Evolutionary conservation across 805 yeast species (phyloP), one percentile per base, ranked within the genome.

Genomic region (Ogataea polymorpha): DNA sequence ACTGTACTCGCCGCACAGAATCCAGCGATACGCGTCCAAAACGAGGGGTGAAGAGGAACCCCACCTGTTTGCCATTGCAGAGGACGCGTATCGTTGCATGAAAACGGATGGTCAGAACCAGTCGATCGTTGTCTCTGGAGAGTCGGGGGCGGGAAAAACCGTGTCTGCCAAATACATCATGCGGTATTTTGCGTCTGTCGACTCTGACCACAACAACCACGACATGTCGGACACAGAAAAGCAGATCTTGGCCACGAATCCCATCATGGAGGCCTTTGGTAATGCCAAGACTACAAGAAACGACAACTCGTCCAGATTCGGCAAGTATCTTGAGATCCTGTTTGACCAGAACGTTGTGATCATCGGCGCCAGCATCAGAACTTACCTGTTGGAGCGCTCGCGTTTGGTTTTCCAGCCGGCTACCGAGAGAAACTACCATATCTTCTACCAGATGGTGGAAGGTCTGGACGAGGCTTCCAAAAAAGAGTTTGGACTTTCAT

Each of bases 81-180:
- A 90, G 65, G 97, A 93, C 57, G 97, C 98, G 5, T 90, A 89
- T 62, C 75, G 96, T 55, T 83, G 95, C 59, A 91, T 91, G 99
- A 84, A 86, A 56, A 74, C 82, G 35, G 95, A 88, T 54, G 70
- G 77, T 29, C 74, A 79, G 54, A 90, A 91, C 67, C 99, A 91
- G 67, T 91, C 99, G 1, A 90, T 91, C 48, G 96, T 91, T 13
- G 98, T 91, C 13, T 80, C 90, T 54, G 99, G 99, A 67, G 99
- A 91, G 67, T 86, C 96, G 6, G 99, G 99, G 65, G 98, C 99
- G 21, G 99, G 99, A 64, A 93, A 91, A 58, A 93, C 98, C 4
- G 98, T 91, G 30, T 82, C 93, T 48, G 99, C 99, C 28, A 91
- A 91, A 62, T 91, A 86, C 64, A 91, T 91, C 50, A 91, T 91